A percentile compares a stretch with the other conserved stretches of the same genome.
These are phyloP conservation scores for Vigna mungo DNA, from an alignment of 306 rosid species.

Conservation along the genomic window DNA sequence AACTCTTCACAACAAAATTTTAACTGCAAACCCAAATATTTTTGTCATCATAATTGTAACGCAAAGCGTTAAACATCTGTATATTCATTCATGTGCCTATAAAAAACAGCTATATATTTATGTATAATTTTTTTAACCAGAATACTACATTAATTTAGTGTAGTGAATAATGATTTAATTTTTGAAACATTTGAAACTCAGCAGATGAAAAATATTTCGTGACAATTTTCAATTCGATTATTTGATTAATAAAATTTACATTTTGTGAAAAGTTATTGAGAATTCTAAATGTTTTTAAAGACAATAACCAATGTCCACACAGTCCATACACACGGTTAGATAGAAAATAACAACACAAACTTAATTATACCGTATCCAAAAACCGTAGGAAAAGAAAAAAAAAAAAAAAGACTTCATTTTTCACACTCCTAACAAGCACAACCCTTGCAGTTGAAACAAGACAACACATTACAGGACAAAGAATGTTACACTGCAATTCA, in stretches of 20 bases:
- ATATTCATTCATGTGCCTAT: not conserved
- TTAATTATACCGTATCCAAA: not conserved
- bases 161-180: not conserved
- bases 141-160: not conserved
- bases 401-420: conserved; percentile 27
- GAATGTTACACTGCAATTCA: conserved; percentile 35
- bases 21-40: no score
- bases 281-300: not conserved
- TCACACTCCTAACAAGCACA: conserved; percentile 26
- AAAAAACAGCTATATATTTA: not conserved
- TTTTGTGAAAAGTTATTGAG: not conserved
- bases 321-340: not conserved
- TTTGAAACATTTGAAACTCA: not conserved
- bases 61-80: no score
- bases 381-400: not conserved
- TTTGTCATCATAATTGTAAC: no score
- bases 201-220: not conserved
- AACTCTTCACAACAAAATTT: no score
- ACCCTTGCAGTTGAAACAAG: conserved; percentile 45
- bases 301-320: not conserved
- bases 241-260: not conserved
- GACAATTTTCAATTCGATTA: not conserved
- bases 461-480: conserved; percentile 28
- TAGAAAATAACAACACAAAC: not conserved
- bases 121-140: not conserved